phyloP scores from a whole-genome alignment of 805 yeast species.

The Yarrowia hollandica region DNA sequence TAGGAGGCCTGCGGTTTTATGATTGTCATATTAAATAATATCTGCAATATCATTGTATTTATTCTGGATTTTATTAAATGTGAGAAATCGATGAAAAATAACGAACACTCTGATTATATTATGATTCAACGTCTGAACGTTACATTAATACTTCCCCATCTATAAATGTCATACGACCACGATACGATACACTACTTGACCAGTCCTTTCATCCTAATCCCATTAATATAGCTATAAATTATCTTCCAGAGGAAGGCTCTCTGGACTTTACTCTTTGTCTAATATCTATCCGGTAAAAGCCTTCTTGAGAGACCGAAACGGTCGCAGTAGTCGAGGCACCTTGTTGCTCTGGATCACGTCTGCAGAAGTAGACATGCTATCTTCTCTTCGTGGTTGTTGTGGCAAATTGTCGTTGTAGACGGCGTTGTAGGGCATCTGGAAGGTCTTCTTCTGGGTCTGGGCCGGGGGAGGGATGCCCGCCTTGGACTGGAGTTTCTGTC shows the following conservation, averaged over 20 bases:
- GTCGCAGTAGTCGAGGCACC: constrained; percentile 13
- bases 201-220: too few relatives aligned
- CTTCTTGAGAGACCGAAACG: constrained; percentile 11
- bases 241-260: constrained; percentile 5
- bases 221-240: constrained; percentile 2
- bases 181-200: neutral
- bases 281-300: neutral
- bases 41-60: too few relatives aligned
- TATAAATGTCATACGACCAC: too few relatives aligned
- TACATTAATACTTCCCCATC: too few relatives aligned
- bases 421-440: constrained; percentile 23
- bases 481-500: constrained; percentile 1
- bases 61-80: too few relatives aligned
- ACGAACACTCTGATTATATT: too few relatives aligned
- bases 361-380: neutral
- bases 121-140: too few relatives aligned
- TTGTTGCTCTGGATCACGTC: constrained; percentile 23
- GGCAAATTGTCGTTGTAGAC: constrained; percentile 3
- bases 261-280: neutral
- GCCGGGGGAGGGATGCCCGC: neutral
- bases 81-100: too few relatives aligned
- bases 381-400: neutral
- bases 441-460: neutral
- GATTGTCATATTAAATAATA: too few relatives aligned
- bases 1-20: too few relatives aligned